Evolutionary conservation across 495 filamentous ascomycete genomes (phyloP), one percentile per base, ranked within the genome.

Genomic region (Monascus purpureus): DNA sequence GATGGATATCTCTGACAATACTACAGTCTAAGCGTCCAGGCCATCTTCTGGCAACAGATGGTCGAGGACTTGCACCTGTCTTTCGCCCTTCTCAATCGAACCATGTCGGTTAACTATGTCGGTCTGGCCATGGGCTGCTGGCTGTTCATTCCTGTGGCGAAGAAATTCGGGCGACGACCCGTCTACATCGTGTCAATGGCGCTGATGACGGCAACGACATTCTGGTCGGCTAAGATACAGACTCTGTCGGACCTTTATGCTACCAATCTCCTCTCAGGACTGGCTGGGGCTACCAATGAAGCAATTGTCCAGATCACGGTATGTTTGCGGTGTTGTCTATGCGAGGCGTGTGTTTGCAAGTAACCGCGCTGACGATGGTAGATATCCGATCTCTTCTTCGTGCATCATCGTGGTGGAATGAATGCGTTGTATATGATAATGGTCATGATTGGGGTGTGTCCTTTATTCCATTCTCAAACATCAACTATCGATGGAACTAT

Each of bases 341-440:
- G n/a, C n/a, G n/a, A n/a, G n/a, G n/a, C n/a, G n/a, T n/a, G n/a
- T n/a, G n/a, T n/a, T n/a, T n/a, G n/a, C n/a, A n/a, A 37, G 24
- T 18, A 20, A 12, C 13, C 12, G 0, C 1, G 12, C 17, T 6
- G 12, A 33, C 39, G 14, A 44, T 19, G 16, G 25, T 25, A 56
- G 50, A 59, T 59, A 41, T 42, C 47, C 1, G 55, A 60, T 42
- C 17, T 60, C 2, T 60, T 53, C 36, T 60, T 53, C 19, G 51
- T 60, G 11, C 55, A 60, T 32, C 49, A 57, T 11, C 47, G 53
- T 4, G 55, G 49, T 0, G 40, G 33, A 7, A 53, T 51, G 51
- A 60, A 60, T 33, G 53, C 40, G n/a, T 24, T 55, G 7, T 59
- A 55, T 19, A 49, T 55, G 45, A 49, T 29, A 1, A 52, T 52